Conservation (phyloP, 2,329 filamentous ascomycete species). For the Chaetoscypha palmicola region DNA sequence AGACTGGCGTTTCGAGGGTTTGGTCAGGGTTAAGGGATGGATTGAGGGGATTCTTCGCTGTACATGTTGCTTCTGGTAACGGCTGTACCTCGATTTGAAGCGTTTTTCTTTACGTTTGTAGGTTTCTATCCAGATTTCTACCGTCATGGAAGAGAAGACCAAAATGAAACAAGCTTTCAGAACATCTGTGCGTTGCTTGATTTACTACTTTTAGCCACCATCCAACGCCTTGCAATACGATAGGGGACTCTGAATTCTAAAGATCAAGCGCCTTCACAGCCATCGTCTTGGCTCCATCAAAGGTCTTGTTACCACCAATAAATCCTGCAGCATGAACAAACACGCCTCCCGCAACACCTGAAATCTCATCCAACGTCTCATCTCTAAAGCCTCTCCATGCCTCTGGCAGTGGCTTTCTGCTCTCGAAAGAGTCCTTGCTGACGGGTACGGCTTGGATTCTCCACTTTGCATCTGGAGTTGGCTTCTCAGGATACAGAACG, state of each 20-base stretch:
- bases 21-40: conserved; percentile 13
- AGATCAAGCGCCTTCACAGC: conserved; percentile 62
- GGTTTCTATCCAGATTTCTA: neutral
- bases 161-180: neutral
- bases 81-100: conserved; percentile 8
- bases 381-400: conserved; percentile 89
- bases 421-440: conserved; percentile 79
- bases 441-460: conserved; percentile 88
- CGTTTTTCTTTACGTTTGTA: conserved; percentile 3
- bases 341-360: conserved; percentile 65
- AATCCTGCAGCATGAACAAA: conserved; percentile 95
- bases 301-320: conserved; percentile 91
- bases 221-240: conserved; percentile 23
- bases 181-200: neutral
- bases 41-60: conserved; percentile 14
- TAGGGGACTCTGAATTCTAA: conserved; percentile 8
- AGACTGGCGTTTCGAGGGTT: conserved; percentile 22
- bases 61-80: conserved; percentile 20
- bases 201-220: conserved; percentile 5
- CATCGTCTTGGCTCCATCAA: conserved; percentile 82
- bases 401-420: conserved; percentile 84
- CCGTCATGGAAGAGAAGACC: neutral
- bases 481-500: conserved; percentile 84
- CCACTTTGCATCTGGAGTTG: conserved; percentile 74
- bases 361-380: conserved; percentile 68